phyloP scores from a whole-genome alignment of 768 basidiomycete species.

The Kwoniella bestiolae region DNA sequence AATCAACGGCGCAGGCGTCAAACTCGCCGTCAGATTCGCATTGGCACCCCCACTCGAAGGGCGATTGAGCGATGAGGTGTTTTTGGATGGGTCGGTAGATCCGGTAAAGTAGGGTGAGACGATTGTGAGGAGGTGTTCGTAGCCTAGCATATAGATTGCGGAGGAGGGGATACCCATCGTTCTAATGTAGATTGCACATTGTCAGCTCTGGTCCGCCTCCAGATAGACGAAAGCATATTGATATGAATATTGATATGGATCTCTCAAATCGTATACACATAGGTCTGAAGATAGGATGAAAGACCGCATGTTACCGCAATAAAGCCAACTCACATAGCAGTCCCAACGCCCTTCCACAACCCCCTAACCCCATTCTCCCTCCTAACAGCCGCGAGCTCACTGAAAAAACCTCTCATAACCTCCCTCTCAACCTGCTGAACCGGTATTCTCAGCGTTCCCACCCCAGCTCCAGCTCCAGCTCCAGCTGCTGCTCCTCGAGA shows the following conservation, averaged over 20 bases:
- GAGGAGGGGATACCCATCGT: constrained; percentile 89
- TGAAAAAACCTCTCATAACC: constrained; percentile 76
- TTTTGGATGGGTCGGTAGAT: constrained; percentile 31
- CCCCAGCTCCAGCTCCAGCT: constrained; percentile 14
- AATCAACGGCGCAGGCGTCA: constrained; percentile 68
- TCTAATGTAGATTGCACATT: constrained; percentile 58
- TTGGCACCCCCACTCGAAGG: neutral
- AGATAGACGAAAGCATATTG: no score
- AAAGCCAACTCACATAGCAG: constrained; percentile 76
- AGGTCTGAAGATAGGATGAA: no score
- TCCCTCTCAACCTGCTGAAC: constrained; percentile 63
- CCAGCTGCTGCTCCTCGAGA: no score
- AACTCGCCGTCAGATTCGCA: constrained; percentile 46
- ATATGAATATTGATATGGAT: no score
- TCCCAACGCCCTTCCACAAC: constrained; percentile 94
- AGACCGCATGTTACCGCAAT: no score
- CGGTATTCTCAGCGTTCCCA: constrained; percentile 32
- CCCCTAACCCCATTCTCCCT: constrained; percentile 80
- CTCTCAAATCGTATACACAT: no score
- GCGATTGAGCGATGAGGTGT: constrained; percentile 40
- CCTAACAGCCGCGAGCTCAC: constrained; percentile 66
- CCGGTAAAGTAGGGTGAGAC: constrained; percentile 46
- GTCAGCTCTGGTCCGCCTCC: constrained; percentile 2
- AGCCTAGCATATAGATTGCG: constrained; percentile 92
- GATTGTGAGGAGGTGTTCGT: constrained; percentile 70